Percentiles rank a stretch among this genome's conserved stretches.
phyloP scores from a whole-genome alignment of 139 green algal species.

The Raphidocelis subcapitata region DNA sequence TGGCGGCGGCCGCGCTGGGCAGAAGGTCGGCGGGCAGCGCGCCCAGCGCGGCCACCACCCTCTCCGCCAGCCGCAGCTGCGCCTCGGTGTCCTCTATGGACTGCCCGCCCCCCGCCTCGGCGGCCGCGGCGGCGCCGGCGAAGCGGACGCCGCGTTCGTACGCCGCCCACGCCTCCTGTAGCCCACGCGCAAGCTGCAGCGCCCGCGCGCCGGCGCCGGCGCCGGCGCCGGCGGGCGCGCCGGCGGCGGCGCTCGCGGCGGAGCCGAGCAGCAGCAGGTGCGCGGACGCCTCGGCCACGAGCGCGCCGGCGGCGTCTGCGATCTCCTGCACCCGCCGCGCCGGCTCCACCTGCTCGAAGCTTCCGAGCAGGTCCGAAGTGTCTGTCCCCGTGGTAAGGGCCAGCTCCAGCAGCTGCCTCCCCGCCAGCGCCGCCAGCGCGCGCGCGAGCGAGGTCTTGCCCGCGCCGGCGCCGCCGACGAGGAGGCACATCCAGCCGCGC shows the following conservation, averaged over 20 bases:
- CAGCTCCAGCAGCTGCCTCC: conserved; percentile 74
- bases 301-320: conserved; percentile 18
- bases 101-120: background rate
- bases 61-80: conserved; percentile 8
- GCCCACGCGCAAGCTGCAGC: conserved; percentile 13
- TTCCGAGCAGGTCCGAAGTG: conserved; percentile 94
- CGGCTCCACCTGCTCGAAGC: conserved; percentile 89
- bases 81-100: conserved; percentile 1
- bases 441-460: conserved; percentile 75
- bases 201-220: too few species aligned
- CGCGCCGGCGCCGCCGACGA: conserved; percentile 56
- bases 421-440: conserved; percentile 53
- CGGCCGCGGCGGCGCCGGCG: conserved; percentile 13
- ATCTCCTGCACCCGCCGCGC: conserved; percentile 24
- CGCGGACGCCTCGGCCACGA: conserved; percentile 31
- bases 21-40: background rate
- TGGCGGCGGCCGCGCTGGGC: too few species aligned
- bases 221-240: too few species aligned
- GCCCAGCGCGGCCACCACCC: background rate
- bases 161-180: conserved; percentile 35
- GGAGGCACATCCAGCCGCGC: conserved; percentile 73
- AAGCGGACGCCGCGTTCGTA: too few species aligned
- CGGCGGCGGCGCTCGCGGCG: too few species aligned
- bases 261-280: conserved; percentile 39
- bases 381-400: conserved; percentile 86